Evolutionary conservation across 2,329 filamentous ascomycete genomes (phyloP), one percentile per base, ranked within the genome.

Genomic region (Nannizzia gypsea): DNA sequence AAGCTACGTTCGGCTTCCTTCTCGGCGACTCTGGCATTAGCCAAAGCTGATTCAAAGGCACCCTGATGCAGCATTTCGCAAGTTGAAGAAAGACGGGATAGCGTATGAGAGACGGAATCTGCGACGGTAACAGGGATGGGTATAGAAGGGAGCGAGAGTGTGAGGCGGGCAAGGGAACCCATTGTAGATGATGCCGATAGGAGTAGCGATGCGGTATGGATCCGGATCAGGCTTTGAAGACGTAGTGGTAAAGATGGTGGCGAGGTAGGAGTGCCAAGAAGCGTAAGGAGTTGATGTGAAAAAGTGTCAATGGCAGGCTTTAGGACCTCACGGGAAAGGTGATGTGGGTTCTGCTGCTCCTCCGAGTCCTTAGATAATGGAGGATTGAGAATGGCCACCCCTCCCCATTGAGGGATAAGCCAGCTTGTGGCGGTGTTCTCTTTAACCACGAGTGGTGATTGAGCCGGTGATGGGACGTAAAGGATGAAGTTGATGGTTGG

Each of bases 401-500:
- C 85, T 40, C 93, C 93, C 93, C 93, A 99, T 76, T 99, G 93
- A 0, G 93, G 93, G 50, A 99, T 87, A 64, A 96, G 81, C 92
- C 92, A 97, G 63, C 90, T 90, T 8, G 85, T 90, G 6, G 78
- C 81, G 36, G 76, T 75, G 63, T 77, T 83, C 56, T 82, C 82
- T 60, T 81, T 80, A 52, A 87, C 78, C 6, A 82, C 66, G 36
- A 87, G 74, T 11, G 84, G 85, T 2, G 80, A 80, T 62, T 84
- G 80, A 5, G 74, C 74, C 61, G 87, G 83, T 61, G 89, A 84
- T 4, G 91, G 90, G 6, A 95, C 84, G 68, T 93, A 99, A 28
- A 97, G 80, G 60, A 97, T 85, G 70, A 99, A 97, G 74, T 99
- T 97, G 69, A 99, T 85, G 0, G 93, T 99, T 0, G 93, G 93